phyloP scores from a whole-genome alignment of 768 basidiomycete species.

The Tylopilus sp. region DNA sequence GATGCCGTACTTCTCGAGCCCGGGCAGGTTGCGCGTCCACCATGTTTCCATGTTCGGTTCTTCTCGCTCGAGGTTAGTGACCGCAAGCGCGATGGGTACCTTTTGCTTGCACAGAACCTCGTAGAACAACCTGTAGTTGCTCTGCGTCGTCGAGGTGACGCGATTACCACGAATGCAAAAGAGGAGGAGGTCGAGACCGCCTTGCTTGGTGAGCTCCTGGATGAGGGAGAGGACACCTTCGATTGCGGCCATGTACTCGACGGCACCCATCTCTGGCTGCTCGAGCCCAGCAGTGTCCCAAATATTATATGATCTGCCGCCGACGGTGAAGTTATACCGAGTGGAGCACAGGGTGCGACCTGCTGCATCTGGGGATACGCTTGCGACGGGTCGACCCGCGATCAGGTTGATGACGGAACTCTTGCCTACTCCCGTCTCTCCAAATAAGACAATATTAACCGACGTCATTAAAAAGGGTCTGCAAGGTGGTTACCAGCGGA shows the following conservation, averaged over 20 bases:
- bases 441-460: slow-evolving; percentile 41
- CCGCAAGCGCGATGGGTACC: slow-evolving; percentile 27
- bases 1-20: slow-evolving; percentile 23
- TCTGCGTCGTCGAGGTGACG: slow-evolving; percentile 31
- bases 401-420: slow-evolving; percentile 32
- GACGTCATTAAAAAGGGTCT: slow-evolving; percentile 14
- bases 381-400: slow-evolving; percentile 20
- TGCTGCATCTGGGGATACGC: slow-evolving; percentile 18
- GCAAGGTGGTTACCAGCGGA: neutral
- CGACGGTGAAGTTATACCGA: slow-evolving; percentile 23
- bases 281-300: slow-evolving; percentile 35
- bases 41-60: slow-evolving; percentile 32
- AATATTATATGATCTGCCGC: slow-evolving; percentile 11
- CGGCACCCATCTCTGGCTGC: slow-evolving; percentile 20
- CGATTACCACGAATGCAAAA: slow-evolving; percentile 38
- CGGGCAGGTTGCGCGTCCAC: slow-evolving; percentile 27
- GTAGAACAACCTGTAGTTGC: slow-evolving; percentile 38
- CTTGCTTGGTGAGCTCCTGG: slow-evolving; percentile 24
- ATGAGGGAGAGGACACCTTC: slow-evolving; percentile 31
- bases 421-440: slow-evolving; percentile 36
- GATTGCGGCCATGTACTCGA: slow-evolving; percentile 27
- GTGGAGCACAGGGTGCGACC: slow-evolving; percentile 35
- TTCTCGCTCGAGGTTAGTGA: slow-evolving; percentile 40
- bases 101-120: slow-evolving; percentile 36
- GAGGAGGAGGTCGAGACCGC: slow-evolving; percentile 39